These are phyloP conservation scores for thale cress (Arabidopsis thaliana) DNA, from an alignment of 345 rosid genomes.

Conservation along the genomic window TAIR10.1 NC_003071.7:7980001-7980500, in stretches of 20 bases:
- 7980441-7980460: constrained; percentile 19
- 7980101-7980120: neutral
- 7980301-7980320: neutral
- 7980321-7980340: constrained; percentile 19
- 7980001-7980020: neutral
- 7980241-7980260: constrained; percentile 10
- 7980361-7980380: constrained; percentile 24
- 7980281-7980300: neutral
- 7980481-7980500: constrained; percentile 5
- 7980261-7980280: neutral
- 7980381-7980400: constrained; percentile 29
- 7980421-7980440: constrained; percentile 41
- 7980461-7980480: constrained; percentile 27
- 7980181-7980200: constrained; percentile 3
- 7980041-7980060: no score
- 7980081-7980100: neutral
- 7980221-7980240: constrained; percentile 12
- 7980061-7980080: no score
- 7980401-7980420: constrained; percentile 24
- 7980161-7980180: constrained; percentile 19
- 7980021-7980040: neutral
- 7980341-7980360: constrained; percentile 29
- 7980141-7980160: constrained; percentile 28
- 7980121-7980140: neutral
- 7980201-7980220: constrained; percentile 12